These are phyloP conservation scores for Besnoitia besnoiti DNA, from an alignment of 169 alveolate species.

Conservation along the genomic window DNA sequence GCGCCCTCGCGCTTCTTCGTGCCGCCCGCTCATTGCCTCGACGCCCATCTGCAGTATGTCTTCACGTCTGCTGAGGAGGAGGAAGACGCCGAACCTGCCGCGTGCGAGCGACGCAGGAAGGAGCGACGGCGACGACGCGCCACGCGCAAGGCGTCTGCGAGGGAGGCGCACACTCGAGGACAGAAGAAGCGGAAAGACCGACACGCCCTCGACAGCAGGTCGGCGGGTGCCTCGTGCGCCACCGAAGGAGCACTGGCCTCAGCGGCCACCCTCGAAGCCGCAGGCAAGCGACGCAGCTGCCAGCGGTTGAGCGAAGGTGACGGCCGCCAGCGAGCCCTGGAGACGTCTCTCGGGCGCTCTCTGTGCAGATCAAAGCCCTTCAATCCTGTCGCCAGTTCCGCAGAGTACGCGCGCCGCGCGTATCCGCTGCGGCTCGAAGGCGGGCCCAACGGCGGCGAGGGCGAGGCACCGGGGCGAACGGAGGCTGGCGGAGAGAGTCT, in stretches of 20 bases:
- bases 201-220: too few species aligned
- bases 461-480: not conserved
- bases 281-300: too few species aligned
- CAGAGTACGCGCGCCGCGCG: not conserved
- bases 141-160: not conserved
- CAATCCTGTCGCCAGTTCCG: not conserved
- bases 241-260: too few species aligned
- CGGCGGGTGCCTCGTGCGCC: too few species aligned
- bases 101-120: not conserved
- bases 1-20: conserved; percentile 48
- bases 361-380: not conserved
- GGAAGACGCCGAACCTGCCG: not conserved
- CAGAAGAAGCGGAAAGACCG: too few species aligned
- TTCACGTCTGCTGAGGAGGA: not conserved
- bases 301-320: too few species aligned
- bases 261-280: too few species aligned
- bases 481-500: not conserved
- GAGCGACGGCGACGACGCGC: not conserved
- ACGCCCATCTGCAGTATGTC: conserved; percentile 38
- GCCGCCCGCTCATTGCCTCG: conserved; percentile 52
- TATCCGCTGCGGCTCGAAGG: too few species aligned
- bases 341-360: not conserved
- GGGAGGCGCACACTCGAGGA: too few species aligned
- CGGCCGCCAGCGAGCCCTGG: too few species aligned
- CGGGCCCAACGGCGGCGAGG: not conserved